These are phyloP conservation scores for Solanum medicagineum DNA, from an alignment of 257 asterid species.

Conservation along the genomic window DNA sequence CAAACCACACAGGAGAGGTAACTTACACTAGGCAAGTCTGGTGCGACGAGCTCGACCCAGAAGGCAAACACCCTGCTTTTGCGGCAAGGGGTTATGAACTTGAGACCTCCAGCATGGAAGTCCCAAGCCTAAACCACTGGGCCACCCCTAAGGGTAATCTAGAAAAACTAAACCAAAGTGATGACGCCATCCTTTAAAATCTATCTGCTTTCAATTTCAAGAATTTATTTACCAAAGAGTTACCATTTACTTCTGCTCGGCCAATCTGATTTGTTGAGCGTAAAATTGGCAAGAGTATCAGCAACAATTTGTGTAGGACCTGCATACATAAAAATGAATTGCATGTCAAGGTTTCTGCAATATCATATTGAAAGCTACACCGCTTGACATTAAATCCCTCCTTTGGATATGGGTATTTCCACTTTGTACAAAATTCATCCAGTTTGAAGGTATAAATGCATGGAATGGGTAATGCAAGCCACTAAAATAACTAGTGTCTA, in stretches of 20 bases:
- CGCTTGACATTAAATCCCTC: background rate
- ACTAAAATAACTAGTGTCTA: background rate
- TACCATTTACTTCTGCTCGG: background rate
- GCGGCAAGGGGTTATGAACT: too few species aligned
- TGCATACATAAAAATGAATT: background rate
- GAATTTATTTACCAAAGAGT: background rate
- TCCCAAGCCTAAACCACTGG: too few species aligned
- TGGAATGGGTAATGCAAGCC: background rate
- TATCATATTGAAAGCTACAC: background rate
- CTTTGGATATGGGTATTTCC: background rate
- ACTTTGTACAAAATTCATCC: background rate
- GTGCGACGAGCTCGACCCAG: too few species aligned
- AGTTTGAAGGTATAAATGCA: background rate
- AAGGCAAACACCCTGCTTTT: too few species aligned
- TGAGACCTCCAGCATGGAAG: too few species aligned
- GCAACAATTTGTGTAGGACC: background rate
- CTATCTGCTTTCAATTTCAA: background rate
- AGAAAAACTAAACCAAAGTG: background rate
- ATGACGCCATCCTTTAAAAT: background rate
- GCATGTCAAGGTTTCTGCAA: background rate
- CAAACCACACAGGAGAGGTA: too few species aligned
- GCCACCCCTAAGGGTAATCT: background rate
- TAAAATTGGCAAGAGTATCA: background rate
- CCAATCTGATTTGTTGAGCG: background rate
- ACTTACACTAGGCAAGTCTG: too few species aligned